Percentiles rank a stretch among this genome's conserved stretches.
These are phyloP conservation scores for Carnegiea gigantea DNA, from an alignment of 179 eudicot genomes.

Conservation along the genomic window DNA sequence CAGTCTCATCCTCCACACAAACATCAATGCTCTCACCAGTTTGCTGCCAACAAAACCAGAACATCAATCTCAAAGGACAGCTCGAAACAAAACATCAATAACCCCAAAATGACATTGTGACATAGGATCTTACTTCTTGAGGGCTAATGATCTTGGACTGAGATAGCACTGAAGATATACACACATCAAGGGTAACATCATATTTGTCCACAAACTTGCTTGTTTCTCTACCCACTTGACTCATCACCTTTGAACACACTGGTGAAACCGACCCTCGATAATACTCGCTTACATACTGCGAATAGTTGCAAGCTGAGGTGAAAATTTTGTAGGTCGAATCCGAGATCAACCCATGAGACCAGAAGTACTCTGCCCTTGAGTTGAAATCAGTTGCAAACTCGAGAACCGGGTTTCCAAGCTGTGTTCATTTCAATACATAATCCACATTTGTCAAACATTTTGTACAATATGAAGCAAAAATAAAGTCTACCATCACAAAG, in stretches of 20 bases:
- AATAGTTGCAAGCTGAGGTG: constrained; percentile 83
- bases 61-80: neutral
- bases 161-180: constrained; percentile 74
- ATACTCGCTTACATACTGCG: constrained; percentile 80
- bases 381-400: constrained; percentile 85
- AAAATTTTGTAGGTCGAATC: constrained; percentile 76
- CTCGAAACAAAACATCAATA: neutral
- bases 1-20: constrained; percentile 90
- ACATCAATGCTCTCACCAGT: constrained; percentile 73
- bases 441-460: neutral
- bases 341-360: constrained; percentile 98
- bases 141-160: constrained; percentile 85
- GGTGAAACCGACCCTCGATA: constrained; percentile 71
- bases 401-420: constrained; percentile 96
- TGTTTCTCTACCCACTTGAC: constrained; percentile 74
- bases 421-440: constrained; percentile 18
- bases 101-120: neutral
- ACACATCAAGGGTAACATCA: constrained; percentile 96
- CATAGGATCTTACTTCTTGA: constrained; percentile 42
- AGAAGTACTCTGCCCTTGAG: constrained; percentile 90
- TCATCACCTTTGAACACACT: constrained; percentile 70
- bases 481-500: too few species aligned
- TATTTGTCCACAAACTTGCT: constrained; percentile 92
- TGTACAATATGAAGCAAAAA: neutral
- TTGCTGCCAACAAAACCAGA: constrained; percentile 40